Base-by-base conservation (phyloP, 2,329 filamentous ascomycete species). In the Xylariomycetidae sp. region DNA sequence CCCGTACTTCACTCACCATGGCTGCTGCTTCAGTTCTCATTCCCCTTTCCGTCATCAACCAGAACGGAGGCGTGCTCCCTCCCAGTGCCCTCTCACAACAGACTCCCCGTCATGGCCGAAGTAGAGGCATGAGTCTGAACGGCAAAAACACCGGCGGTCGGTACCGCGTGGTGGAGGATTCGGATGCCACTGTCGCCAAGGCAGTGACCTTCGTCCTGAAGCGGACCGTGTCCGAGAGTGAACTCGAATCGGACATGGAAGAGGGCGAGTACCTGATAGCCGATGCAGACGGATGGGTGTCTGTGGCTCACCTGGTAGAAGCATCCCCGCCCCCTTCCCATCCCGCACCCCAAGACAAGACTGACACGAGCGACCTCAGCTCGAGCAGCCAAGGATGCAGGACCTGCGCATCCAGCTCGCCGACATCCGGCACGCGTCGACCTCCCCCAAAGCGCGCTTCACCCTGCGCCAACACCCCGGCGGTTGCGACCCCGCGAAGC, bases 131-230 rank as follows among this genome's bases (percentile, higher is more conserved):
- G 58, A 52, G 58, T 48, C 35, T 65, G 46, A 53, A 59, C 19
- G 38, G 40, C 18, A 43, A 46, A 32, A 43, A 37, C 17, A 35
- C 23, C 13, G 42, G 42, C 51, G 55, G 56, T 10, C 54, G 60
- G 13, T 66, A 66, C 51, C 60, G 56, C 37, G 49, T 65, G 18
- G 52, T 62, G 10, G 62, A 65, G 35, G 61, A 65, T 30, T 52
- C 59, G 28, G 61, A 66, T 31, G 50, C 49, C 7, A 52, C 54
- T 35, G 51, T 66, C 31, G 53, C 57, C 41, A 65, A 65, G 49
- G 63, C 63, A 15, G 44, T 67, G 18, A 50, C 52, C 32, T 64
- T 62, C 40, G 55, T 65, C 18, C 44, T 67, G 32, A 65, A 64
- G 50, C 54, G 61, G 23, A 59, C 57, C 13, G 50, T 60, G 19